Base-by-base conservation (phyloP, 495 filamentous ascomycete species). In the Margaritispora aquatica region DNA sequence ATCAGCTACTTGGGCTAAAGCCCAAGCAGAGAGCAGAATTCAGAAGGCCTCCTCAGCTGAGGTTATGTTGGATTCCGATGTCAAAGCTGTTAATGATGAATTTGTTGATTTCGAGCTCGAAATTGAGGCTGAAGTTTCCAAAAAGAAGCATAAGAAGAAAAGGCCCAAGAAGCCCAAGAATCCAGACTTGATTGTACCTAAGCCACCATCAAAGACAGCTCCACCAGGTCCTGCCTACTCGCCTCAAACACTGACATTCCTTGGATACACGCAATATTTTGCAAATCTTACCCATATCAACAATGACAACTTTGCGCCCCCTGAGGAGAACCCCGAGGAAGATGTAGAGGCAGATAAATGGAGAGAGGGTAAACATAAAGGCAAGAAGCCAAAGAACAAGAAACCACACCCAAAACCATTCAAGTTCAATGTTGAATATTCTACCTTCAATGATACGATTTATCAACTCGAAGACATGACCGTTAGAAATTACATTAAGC, bases 171-270 rank as follows among this genome's bases (percentile, higher is more conserved):
- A 82, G 50, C 76, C 80, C 11, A 83, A 86, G 65, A 72, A 80
- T 53, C 84, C 85, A 8, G 66, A 82, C 5, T 80, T 93, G 62
- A 74, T 74, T 50, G 69, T 92, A 2, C 94, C 94, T 0, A 68
- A 80, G 7, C 79, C 85, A 0, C 94, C 94, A 11, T 84, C 90
- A 0, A 82, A 85, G 63, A 78, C 81, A 2, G 69, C 87, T 23
- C 84, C 85, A 10, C 95, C 94, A 0, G 94, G 94, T 1, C 94
- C 94, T 0, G 95, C 90, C 2, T 97, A 99, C 71, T 93, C 87
- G 2, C 84, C 88, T 26, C 95, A 99, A 69, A 73, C 89, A 0
- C 75, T 96, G 23, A 86, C 88, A 0, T 74, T 88, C 60, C 77
- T 88, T 1, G 78, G 87, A 10, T 97, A 88, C 68, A 92, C 84